phyloP scores from a whole-genome alignment of 2,329 filamentous ascomycete genomes.

The Zymoseptoria ardabiliae region DNA sequence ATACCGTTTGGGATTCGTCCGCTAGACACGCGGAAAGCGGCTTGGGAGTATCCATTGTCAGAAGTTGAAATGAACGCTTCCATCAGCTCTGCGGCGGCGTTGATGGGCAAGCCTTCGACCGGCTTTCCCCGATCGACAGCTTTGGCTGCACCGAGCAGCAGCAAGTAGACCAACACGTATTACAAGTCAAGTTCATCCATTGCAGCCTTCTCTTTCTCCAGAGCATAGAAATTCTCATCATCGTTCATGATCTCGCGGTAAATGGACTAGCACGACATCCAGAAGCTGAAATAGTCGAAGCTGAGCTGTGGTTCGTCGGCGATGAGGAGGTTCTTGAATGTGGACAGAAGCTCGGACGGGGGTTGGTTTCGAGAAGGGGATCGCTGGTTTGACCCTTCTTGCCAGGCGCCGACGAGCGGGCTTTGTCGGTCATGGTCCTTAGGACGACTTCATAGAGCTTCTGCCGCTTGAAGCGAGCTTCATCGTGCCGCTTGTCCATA shows the following conservation, averaged over 20 bases:
- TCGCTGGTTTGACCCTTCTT: background rate
- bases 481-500: background rate
- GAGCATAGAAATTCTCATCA: background rate
- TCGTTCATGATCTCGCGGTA: background rate
- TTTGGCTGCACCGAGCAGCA: background rate
- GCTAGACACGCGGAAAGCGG: constrained; percentile 1
- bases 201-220: background rate
- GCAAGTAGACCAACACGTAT: background rate
- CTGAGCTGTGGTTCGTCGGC: constrained; percentile 1
- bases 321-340: background rate
- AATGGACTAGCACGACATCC: background rate
- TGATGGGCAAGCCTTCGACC: background rate
- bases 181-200: background rate
- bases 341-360: constrained; percentile 1
- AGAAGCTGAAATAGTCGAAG: constrained; percentile 3
- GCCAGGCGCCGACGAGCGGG: background rate
- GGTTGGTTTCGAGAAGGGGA: too few relatives aligned
- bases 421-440: background rate
- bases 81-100: background rate
- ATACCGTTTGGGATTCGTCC: constrained; percentile 1
- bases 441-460: background rate
- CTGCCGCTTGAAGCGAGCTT: background rate
- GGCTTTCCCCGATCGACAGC: background rate
- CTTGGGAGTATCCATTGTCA: background rate
- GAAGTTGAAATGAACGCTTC: background rate